phyloP scores from a whole-genome alignment of 495 filamentous ascomycete genomes.

The Daldinia vernicosa region DNA sequence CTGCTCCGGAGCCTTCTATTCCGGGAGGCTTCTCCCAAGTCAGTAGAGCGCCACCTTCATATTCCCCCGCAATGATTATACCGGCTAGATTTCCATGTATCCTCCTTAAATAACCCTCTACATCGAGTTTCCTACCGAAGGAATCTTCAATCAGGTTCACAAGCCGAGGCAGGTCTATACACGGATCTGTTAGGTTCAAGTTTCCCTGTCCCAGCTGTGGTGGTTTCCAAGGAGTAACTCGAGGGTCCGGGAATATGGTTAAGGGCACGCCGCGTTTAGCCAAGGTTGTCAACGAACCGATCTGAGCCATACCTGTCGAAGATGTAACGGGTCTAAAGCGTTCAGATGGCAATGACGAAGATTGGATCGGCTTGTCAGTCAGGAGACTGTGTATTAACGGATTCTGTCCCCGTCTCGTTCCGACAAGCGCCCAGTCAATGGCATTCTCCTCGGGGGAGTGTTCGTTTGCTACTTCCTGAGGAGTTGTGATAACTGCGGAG shows the following conservation, averaged over 20 bases:
- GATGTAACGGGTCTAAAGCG: slow-evolving; percentile 57
- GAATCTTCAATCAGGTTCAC: slow-evolving; percentile 93
- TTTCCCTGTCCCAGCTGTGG: slow-evolving; percentile 61
- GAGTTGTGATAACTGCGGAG: slow-evolving; percentile 87
- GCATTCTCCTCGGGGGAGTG: slow-evolving; percentile 52
- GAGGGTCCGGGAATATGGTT: slow-evolving; percentile 78
- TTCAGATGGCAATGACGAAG: slow-evolving; percentile 83
- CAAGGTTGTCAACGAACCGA: slow-evolving; percentile 73
- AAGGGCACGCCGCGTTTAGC: slow-evolving; percentile 91
- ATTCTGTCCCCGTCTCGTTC: slow-evolving; percentile 79
- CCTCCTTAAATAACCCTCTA: slow-evolving; percentile 79
- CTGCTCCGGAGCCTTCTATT: slow-evolving; percentile 61
- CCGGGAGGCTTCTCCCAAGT: slow-evolving; percentile 89
- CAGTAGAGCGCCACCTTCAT: slow-evolving; percentile 92
- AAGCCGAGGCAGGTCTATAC: slow-evolving; percentile 82
- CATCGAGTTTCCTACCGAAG: slow-evolving; percentile 85
- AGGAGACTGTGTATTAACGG: slow-evolving; percentile 96
- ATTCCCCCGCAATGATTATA: slow-evolving; percentile 92
- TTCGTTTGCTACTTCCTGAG: slow-evolving; percentile 76
- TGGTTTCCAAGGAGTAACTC: slow-evolving; percentile 69
- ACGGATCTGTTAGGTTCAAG: slow-evolving; percentile 75
- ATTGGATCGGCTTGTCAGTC: slow-evolving; percentile 91
- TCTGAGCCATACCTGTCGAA: slow-evolving; percentile 44
- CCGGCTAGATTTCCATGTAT: slow-evolving; percentile 83
- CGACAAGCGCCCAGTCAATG: slow-evolving; percentile 58